Evolutionary conservation across 2,329 filamentous ascomycete genomes (phyloP).

Genomic region (Diaporthe sp.): DNA sequence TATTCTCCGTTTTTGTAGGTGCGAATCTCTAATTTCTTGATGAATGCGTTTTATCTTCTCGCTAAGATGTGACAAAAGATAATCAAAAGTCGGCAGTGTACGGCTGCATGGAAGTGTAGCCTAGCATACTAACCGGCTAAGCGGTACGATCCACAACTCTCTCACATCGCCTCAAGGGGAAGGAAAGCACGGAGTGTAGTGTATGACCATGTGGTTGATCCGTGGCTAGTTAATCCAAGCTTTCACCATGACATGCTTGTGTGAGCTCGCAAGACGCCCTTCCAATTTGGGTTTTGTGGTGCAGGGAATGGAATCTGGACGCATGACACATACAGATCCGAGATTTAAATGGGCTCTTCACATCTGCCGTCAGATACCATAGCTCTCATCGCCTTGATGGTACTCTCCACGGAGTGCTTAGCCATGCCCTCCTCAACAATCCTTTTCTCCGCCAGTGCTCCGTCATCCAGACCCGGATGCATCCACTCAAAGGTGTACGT

Average conservation of each 20-base stretch:
- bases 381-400: constrained; percentile 28
- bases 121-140: too few species aligned
- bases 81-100: too few species aligned
- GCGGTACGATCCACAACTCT: too few species aligned
- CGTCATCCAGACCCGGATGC: constrained; percentile 29
- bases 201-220: background rate
- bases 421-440: constrained; percentile 30
- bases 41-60: too few species aligned
- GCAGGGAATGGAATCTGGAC: background rate
- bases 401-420: constrained; percentile 36
- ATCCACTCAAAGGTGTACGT: constrained; percentile 41
- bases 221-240: background rate
- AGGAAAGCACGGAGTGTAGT: too few species aligned
- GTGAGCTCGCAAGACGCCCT: background rate
- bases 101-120: too few species aligned
- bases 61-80: too few species aligned
- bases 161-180: too few species aligned
- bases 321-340: background rate
- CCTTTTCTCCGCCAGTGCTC: constrained; percentile 21
- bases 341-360: constrained; percentile 18
- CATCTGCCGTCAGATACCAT: constrained; percentile 35
- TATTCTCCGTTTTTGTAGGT: too few species aligned
- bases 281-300: background rate
- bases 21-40: too few species aligned
- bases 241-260: background rate